phyloP scores from a whole-genome alignment of 116 monocot species.

The Trichopus zeylanicus region DNA sequence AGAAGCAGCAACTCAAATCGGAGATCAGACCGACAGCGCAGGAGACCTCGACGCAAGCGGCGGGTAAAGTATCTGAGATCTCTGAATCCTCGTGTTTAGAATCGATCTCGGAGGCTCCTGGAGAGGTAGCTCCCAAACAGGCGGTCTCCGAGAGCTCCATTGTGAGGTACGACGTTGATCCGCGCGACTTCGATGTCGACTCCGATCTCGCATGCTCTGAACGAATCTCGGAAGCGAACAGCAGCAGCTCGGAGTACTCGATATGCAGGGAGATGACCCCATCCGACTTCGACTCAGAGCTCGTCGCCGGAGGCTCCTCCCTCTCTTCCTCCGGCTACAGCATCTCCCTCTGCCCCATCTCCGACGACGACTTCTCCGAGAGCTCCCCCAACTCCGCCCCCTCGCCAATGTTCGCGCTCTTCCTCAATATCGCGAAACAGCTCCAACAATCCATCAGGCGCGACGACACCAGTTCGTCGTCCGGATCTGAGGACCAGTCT shows the following conservation, averaged over 20 bases:
- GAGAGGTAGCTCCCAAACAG: conserved; percentile 8
- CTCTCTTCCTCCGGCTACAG: conserved; percentile 14
- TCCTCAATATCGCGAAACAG: conserved; percentile 37
- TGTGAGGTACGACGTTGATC: not conserved
- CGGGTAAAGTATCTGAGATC: conserved; percentile 1
- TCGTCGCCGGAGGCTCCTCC: conserved; percentile 21
- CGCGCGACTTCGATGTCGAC: conserved; percentile 18
- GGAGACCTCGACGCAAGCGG: conserved; percentile 6
- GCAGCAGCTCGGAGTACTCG: conserved; percentile 29
- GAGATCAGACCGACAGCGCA: conserved; percentile 3
- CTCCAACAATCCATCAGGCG: conserved; percentile 21
- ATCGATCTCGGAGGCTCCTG: conserved; percentile 17
- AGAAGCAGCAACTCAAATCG: conserved; percentile 18
- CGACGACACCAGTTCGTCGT: conserved; percentile 6
- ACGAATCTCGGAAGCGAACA: conserved; percentile 25
- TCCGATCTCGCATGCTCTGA: conserved; percentile 64
- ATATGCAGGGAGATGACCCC: conserved; percentile 35
- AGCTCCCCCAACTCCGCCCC: conserved; percentile 31
- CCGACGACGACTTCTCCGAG: conserved; percentile 51
- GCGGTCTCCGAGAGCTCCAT: not conserved
- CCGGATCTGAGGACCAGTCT: conserved; percentile 5
- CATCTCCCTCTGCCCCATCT: conserved; percentile 31
- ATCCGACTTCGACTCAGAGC: conserved; percentile 41
- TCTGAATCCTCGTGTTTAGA: conserved; percentile 31
- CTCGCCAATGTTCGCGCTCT: conserved; percentile 47